Conservation (phyloP, 805 yeast species). For the Cyberlindnera meyerae region DNA sequence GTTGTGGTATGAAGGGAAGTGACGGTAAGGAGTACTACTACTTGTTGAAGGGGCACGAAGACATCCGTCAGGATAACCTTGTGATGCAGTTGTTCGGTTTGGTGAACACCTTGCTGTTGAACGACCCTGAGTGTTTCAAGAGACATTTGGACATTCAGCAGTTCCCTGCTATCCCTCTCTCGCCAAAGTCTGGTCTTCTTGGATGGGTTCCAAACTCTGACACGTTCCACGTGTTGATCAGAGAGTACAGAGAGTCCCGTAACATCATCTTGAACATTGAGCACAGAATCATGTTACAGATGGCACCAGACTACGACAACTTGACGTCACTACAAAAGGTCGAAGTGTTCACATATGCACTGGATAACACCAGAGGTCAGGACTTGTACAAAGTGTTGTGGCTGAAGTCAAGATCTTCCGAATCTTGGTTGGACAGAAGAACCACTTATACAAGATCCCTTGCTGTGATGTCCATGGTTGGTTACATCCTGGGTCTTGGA, state of each 20-base stretch:
- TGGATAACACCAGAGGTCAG: constrained; percentile 94
- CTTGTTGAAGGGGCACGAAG: constrained; percentile 91
- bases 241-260: constrained; percentile 88
- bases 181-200: constrained; percentile 93
- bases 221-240: constrained; percentile 88
- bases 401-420: constrained; percentile 94
- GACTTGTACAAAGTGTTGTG: constrained; percentile 93
- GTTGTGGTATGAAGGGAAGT: constrained; percentile 71
- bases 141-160: constrained; percentile 90
- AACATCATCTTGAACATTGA: constrained; percentile 88
- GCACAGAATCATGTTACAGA: constrained; percentile 91
- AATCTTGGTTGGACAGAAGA: constrained; percentile 96
- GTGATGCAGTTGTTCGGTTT: constrained; percentile 97
- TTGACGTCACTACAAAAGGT: constrained; percentile 86
- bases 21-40: constrained; percentile 90
- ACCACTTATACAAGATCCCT: constrained; percentile 93
- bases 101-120: constrained; percentile 82
- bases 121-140: constrained; percentile 94
- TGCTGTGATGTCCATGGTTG: constrained; percentile 99
- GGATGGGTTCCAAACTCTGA: constrained; percentile 99
- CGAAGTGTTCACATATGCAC: constrained; percentile 93
- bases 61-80: constrained; percentile 92
- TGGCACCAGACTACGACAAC: constrained; percentile 94
- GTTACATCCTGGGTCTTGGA: constrained; percentile 93
- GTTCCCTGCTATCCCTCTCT: constrained; percentile 89